Conservation (phyloP, 2,329 filamentous ascomycete species). For the Fusarium cicatricum region DNA sequence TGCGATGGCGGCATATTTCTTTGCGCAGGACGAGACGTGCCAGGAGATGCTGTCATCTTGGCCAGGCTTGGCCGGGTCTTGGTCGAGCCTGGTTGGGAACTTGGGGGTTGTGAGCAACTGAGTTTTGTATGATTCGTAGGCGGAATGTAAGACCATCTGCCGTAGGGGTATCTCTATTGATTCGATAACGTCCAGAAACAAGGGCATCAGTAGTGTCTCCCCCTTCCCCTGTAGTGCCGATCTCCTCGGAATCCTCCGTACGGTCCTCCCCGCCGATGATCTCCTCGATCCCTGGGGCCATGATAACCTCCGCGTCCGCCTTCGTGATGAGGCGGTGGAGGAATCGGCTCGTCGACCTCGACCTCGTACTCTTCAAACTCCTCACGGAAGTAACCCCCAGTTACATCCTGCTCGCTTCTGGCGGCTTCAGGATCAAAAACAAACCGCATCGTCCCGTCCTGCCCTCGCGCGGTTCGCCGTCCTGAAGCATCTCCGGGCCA, state of each 20-base stretch:
- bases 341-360: conserved; percentile 74
- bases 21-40: not conserved
- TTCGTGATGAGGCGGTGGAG: conserved; percentile 41
- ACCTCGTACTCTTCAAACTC: conserved; percentile 81
- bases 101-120: not conserved
- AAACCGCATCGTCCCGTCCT: conserved; percentile 85
- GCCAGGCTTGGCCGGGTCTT: not conserved
- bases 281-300: conserved; percentile 45
- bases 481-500: conserved; percentile 48
- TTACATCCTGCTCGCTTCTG: conserved; percentile 71
- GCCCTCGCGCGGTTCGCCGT: conserved; percentile 49
- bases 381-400: conserved; percentile 73
- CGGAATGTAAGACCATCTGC: not conserved
- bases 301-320: conserved; percentile 43
- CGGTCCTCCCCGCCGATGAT: conserved; percentile 45
- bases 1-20: not conserved
- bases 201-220: conserved; percentile 43
- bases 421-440: conserved; percentile 85
- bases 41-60: not conserved
- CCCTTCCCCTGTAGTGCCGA: conserved; percentile 45
- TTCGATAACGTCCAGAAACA: not conserved
- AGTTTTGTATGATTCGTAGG: not conserved
- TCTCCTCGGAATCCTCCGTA: conserved; percentile 49
- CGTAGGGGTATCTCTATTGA: conserved; percentile 26
- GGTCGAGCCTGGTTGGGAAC: not conserved